phyloP scores from a whole-genome alignment of 805 yeast genomes.

The Lachancea sp. region DNA sequence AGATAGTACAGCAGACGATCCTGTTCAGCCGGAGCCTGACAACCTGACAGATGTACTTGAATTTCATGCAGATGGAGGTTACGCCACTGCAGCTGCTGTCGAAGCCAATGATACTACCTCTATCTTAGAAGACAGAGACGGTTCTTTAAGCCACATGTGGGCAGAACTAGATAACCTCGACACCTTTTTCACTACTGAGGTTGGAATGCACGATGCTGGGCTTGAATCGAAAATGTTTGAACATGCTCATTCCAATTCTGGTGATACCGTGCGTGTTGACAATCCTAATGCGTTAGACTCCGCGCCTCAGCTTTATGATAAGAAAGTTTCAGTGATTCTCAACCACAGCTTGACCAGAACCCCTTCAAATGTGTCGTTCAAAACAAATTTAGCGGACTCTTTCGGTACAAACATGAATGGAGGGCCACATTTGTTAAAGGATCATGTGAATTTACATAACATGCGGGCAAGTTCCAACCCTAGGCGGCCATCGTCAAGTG shows the following conservation, averaged over 20 bases:
- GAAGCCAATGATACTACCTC: slow-evolving; percentile 27
- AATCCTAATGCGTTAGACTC: slow-evolving; percentile 52
- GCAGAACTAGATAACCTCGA: slow-evolving; percentile 87
- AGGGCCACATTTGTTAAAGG: slow-evolving; percentile 9
- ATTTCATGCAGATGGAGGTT: slow-evolving; percentile 32
- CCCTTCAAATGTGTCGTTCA: slow-evolving; percentile 71
- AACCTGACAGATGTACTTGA: slow-evolving; percentile 27
- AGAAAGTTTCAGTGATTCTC: slow-evolving; percentile 68
- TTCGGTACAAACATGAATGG: slow-evolving; percentile 34
- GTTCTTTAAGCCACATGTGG: slow-evolving; percentile 83
- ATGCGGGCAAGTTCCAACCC: slow-evolving; percentile 13
- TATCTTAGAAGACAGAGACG: slow-evolving; percentile 55
- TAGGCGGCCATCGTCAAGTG: slow-evolving; percentile 12
- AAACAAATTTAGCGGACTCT: slow-evolving; percentile 67
- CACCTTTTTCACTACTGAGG: slow-evolving; percentile 73
- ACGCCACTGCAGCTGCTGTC: slow-evolving; percentile 20
- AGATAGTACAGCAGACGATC: slow-evolving; percentile 21
- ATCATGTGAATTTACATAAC: slow-evolving; percentile 17
- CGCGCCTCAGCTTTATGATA: slow-evolving; percentile 73
- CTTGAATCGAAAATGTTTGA: slow-evolving; percentile 14
- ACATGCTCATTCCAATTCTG: slow-evolving; percentile 41
- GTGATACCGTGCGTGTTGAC: slow-evolving; percentile 53
- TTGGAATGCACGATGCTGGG: slow-evolving; percentile 13
- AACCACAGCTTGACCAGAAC: slow-evolving; percentile 68
- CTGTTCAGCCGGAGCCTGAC: slow-evolving; percentile 17